Percentiles rank a stretch among this genome's conserved stretches.
These are phyloP conservation scores for Aspergillus carbonarius DNA, from an alignment of 2,329 filamentous ascomycete species.

Conservation along the genomic window DNA sequence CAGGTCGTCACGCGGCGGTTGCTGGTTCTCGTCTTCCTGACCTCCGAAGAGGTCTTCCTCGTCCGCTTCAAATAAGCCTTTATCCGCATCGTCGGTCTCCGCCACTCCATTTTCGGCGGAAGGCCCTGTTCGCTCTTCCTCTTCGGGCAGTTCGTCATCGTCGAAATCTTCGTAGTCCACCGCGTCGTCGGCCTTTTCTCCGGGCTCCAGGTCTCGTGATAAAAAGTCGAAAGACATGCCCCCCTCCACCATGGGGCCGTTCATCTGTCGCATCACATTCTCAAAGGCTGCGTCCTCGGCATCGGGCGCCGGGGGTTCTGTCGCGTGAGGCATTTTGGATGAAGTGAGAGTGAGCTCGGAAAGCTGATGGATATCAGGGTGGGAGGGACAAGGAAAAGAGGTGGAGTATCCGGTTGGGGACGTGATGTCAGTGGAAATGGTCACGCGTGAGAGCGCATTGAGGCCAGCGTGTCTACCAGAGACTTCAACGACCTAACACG, in stretches of 20 bases:
- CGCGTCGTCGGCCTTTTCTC: conserved; percentile 87
- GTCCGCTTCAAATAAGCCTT: conserved; percentile 29
- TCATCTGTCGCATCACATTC: conserved; percentile 44
- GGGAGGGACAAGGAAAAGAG: neutral
- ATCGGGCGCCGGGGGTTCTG: conserved; percentile 27
- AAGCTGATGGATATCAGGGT: neutral
- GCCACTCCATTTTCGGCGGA: conserved; percentile 52
- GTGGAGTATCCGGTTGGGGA: neutral
- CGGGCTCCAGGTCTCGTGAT: conserved; percentile 43
- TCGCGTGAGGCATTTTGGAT: conserved; percentile 42
- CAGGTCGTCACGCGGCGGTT: conserved; percentile 39
- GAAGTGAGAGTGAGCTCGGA: neutral
- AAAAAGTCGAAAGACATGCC: conserved; percentile 42
- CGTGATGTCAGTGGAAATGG: neutral
- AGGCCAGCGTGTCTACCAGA: conserved; percentile 9
- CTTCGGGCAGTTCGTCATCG: conserved; percentile 83
- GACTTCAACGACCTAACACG: neutral
- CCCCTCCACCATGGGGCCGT: conserved; percentile 34
- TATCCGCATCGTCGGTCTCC: conserved; percentile 49
- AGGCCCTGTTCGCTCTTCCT: conserved; percentile 32
- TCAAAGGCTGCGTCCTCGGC: conserved; percentile 41
- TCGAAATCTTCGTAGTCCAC: conserved; percentile 88
- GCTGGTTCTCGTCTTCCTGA: conserved; percentile 20
- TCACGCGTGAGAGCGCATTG: conserved; percentile 9
- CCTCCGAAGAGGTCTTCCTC: conserved; percentile 43